Evolutionary conservation across 345 rosid genomes (phyloP), one percentile per base, ranked within the genome.

Genomic region (Ceriops zippeliana): DNA sequence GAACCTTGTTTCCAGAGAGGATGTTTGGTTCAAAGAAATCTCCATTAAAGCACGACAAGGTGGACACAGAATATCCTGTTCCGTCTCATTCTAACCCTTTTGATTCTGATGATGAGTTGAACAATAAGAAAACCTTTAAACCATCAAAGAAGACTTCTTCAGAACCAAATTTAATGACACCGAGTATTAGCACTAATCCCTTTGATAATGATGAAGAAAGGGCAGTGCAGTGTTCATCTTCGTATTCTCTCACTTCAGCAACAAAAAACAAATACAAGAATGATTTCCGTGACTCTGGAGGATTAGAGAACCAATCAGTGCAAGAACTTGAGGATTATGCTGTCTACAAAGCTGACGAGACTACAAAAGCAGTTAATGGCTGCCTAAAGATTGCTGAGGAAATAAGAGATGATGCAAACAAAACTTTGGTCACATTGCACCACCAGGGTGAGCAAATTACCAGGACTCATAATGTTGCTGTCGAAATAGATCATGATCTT

Each of bases 401-500:
- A 35, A 96, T 96, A n/a, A 90, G 98, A 79, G 87, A 84, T 51
- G 90, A 85, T 30, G 99, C 93, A 53, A 83, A 92, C 1, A 82
- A 80, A 51, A 96, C 99, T 63, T 73, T 96, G 86, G 71, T 86
- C 57, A 84, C 81, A 74, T 76, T 96, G 78, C 97, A 96, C 68
- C 84, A 90, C 9, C 99, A 96, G 81, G 96, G 97, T 16, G 97
- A 92, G 76, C 98, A 92, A 69, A 92, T 90, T 80, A 85, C 86
- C 38, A 83, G 85, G 84, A 81, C 92, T 35, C 98, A 96, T 65
- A 67, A 81, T 7, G 69, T 73, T 62, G 92, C 99, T 71, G 95
- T 89, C 61, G 84, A 82, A 71, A 84, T 90, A 35, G 99, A 96
- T 82, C 87, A 89, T 2, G 93, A 92, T 81, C 98, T 96, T 27